Evolutionary conservation across 139 green algal genomes (phyloP).

Genomic region (Micractinium conductrix): DNA sequence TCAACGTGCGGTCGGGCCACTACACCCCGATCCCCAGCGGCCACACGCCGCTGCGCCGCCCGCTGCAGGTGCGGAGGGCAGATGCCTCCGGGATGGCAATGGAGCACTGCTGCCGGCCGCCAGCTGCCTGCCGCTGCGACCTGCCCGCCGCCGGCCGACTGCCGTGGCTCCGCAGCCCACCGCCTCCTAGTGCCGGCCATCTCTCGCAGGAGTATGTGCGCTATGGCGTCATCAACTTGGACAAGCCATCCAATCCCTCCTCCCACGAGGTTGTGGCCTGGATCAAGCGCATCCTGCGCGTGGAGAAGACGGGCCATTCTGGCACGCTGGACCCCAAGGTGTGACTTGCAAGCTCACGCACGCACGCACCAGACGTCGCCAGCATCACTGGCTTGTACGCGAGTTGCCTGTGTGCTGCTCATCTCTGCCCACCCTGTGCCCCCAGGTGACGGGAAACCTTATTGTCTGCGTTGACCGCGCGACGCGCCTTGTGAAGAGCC

Average conservation of each 20-base stretch:
- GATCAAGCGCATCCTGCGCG: slow-evolving; percentile 95
- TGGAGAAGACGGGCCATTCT: slow-evolving; percentile 98
- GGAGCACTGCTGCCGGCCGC: too few relatives aligned
- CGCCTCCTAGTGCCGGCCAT: too few relatives aligned
- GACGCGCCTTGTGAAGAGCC: slow-evolving; percentile 97
- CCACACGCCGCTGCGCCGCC: slow-evolving; percentile 87
- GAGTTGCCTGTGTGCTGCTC: too few relatives aligned
- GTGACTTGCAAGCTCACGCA: too few relatives aligned
- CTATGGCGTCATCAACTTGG: slow-evolving; percentile 98
- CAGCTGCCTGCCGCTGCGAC: too few relatives aligned
- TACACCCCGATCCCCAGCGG: slow-evolving; percentile 98
- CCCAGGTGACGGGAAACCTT: slow-evolving; percentile 83
- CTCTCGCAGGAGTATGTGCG: slow-evolving; percentile 88
- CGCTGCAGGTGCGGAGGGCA: slow-evolving; percentile 69
- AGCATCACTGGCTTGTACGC: too few relatives aligned
- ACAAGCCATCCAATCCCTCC: slow-evolving; percentile 98
- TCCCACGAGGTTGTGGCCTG: slow-evolving; percentile 98
- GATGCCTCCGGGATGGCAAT: too few relatives aligned
- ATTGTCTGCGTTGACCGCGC: slow-evolving; percentile 99
- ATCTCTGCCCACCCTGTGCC: not conserved
- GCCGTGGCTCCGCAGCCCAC: too few relatives aligned
- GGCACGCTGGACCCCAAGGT: slow-evolving; percentile 38
- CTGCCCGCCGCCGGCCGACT: too few relatives aligned
- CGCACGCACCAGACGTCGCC: too few relatives aligned
- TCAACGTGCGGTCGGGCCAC: slow-evolving; percentile 95